phyloP scores from a whole-genome alignment of 2,329 filamentous ascomycete genomes.

The Colletotrichum euphorbiae region DNA sequence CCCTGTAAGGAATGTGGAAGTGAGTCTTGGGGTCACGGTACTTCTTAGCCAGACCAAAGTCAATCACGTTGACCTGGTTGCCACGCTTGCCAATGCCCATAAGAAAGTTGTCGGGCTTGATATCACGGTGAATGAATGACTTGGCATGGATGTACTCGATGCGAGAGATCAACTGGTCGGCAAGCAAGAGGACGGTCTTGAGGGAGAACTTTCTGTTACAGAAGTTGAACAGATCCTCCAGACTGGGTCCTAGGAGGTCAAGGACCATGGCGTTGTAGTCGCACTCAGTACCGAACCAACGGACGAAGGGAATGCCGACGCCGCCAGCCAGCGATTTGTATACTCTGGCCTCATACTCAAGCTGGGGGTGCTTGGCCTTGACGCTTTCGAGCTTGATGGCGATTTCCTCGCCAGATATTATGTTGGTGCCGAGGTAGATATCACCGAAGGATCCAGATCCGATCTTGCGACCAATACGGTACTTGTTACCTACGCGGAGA shows the following conservation, averaged over 20 bases:
- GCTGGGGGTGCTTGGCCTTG: constrained; percentile 98
- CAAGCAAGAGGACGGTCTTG: constrained; percentile 96
- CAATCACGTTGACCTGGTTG: constrained; percentile 99
- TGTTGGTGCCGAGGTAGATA: constrained; percentile 99
- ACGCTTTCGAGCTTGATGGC: constrained; percentile 99
- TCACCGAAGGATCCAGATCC: constrained; percentile 98
- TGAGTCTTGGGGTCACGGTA: constrained; percentile 99
- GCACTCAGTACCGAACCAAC: constrained; percentile 99
- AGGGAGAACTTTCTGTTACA: constrained; percentile 99
- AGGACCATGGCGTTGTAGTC: constrained; percentile 99
- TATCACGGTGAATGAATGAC: constrained; percentile 99
- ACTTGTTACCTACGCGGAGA: constrained; percentile 99
- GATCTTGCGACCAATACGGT: constrained; percentile 99
- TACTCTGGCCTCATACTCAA: constrained; percentile 98
- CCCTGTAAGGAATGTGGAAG: constrained; percentile 99
- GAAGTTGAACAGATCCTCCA: constrained; percentile 99
- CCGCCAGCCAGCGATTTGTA: constrained; percentile 92
- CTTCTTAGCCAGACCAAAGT: constrained; percentile 99
- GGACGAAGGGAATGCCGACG: constrained; percentile 97
- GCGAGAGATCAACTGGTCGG: constrained; percentile 97
- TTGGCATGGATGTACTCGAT: constrained; percentile 99
- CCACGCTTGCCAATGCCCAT: constrained; percentile 99
- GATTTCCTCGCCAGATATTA: constrained; percentile 99
- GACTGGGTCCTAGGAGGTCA: constrained; percentile 91
- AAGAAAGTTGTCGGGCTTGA: constrained; percentile 99